A percentile compares a stretch with the other conserved stretches of the same genome.
Evolutionary conservation across 2,329 filamentous ascomycete genomes (phyloP).

Genomic region (Aspergillus sp.): DNA sequence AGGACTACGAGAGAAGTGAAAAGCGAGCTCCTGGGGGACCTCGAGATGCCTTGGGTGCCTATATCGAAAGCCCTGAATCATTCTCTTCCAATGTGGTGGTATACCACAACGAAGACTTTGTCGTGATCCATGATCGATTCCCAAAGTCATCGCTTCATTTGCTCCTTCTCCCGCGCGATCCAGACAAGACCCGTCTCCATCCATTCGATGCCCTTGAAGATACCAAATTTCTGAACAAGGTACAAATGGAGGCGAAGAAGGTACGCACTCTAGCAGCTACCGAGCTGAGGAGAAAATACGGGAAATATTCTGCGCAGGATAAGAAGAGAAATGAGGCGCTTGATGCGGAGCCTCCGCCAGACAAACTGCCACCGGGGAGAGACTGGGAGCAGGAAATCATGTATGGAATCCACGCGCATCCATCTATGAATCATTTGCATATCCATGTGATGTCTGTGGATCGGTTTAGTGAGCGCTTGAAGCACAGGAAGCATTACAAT

Average conservation of each 20-base stretch:
- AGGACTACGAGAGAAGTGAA: constrained; percentile 10
- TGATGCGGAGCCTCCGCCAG: constrained; percentile 42
- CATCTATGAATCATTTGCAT: constrained; percentile 88
- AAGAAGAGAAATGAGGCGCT: constrained; percentile 56
- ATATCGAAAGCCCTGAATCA: constrained; percentile 55
- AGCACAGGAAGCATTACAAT: constrained; percentile 82
- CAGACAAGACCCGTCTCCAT: constrained; percentile 53
- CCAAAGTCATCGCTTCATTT: constrained; percentile 81
- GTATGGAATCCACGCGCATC: constrained; percentile 74
- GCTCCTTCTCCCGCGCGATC: constrained; percentile 73
- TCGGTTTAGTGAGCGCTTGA: constrained; percentile 62
- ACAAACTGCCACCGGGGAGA: constrained; percentile 59
- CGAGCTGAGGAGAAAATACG: constrained; percentile 65
- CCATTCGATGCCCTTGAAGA: constrained; percentile 73
- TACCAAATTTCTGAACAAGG: constrained; percentile 55
- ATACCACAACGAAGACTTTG: constrained; percentile 59
- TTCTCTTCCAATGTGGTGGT: constrained; percentile 55
- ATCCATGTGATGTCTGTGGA: constrained; percentile 80
- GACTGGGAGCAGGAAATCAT: constrained; percentile 71
- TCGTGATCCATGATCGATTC: constrained; percentile 72
- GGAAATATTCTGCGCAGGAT: constrained; percentile 56
- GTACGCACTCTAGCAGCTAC: constrained; percentile 60
- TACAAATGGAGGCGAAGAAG: constrained; percentile 52
- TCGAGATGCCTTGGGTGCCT: constrained; percentile 57
- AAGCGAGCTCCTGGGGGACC: constrained; percentile 34